Evolutionary conservation across 2,329 filamentous ascomycete species (phyloP).

Genomic region (Sporothrix protearum): DNA sequence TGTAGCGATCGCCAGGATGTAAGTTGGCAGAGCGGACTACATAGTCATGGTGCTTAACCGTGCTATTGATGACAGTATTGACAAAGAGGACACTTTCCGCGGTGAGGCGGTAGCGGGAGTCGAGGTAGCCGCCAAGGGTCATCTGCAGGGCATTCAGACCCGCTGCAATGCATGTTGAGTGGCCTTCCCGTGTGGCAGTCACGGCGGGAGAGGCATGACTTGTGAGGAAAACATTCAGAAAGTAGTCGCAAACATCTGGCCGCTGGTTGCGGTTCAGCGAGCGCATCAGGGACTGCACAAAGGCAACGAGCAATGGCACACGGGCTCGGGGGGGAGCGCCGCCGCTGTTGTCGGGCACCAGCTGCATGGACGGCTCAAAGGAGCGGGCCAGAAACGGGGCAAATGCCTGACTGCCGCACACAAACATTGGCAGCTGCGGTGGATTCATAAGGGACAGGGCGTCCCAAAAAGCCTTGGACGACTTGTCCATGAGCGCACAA

Average conservation of each 20-base stretch:
- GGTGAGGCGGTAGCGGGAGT: constrained; percentile 43
- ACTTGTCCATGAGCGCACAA: constrained; percentile 67
- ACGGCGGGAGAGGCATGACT: constrained; percentile 39
- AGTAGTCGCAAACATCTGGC: constrained; percentile 73
- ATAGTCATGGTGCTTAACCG: constrained; percentile 59
- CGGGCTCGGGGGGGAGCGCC: background rate
- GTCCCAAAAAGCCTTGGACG: constrained; percentile 80
- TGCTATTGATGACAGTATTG: constrained; percentile 62
- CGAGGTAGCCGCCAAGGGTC: constrained; percentile 54
- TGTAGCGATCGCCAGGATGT: constrained; percentile 42
- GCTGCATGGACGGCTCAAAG: constrained; percentile 49
- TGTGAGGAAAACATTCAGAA: constrained; percentile 68
- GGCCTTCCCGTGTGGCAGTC: constrained; percentile 54
- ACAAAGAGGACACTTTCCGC: constrained; percentile 50
- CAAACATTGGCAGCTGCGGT: constrained; percentile 75
- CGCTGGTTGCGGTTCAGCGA: constrained; percentile 68
- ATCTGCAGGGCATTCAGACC: constrained; percentile 59
- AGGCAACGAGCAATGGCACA: constrained; percentile 61
- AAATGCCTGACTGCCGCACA: constrained; percentile 70
- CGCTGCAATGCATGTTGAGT: constrained; percentile 59
- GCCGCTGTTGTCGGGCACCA: constrained; percentile 19
- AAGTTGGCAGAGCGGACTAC: constrained; percentile 54
- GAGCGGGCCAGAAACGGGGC: constrained; percentile 60
- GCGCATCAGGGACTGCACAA: constrained; percentile 72
- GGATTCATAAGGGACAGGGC: constrained; percentile 78